A percentile compares a stretch with the other conserved stretches of the same genome.
Evolutionary conservation across 306 rosid genomes (phyloP).

Genomic region (Trichosanthes cucumerina): DNA sequence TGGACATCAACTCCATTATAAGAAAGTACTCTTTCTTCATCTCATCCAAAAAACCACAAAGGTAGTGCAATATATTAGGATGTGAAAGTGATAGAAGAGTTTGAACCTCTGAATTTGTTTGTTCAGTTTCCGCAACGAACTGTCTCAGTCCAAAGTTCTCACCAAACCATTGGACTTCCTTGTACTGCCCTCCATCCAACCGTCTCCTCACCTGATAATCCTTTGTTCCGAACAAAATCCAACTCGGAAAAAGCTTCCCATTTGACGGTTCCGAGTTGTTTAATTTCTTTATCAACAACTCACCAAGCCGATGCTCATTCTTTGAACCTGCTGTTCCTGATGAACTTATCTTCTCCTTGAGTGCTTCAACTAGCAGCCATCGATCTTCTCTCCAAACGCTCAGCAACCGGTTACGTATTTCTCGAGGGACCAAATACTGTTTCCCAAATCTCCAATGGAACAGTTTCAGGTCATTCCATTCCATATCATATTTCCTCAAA

Average conservation of each 20-base stretch:
- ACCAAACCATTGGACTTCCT: slow-evolving; percentile 92
- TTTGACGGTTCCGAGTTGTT: slow-evolving; percentile 22
- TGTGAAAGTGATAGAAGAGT: slow-evolving; percentile 56
- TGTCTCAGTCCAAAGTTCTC: slow-evolving; percentile 60
- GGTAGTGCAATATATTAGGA: slow-evolving; percentile 58
- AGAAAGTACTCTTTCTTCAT: slow-evolving; percentile 62
- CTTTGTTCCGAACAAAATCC: slow-evolving; percentile 37
- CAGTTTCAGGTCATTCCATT: slow-evolving; percentile 73
- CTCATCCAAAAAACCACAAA: slow-evolving; percentile 63
- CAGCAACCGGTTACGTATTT: slow-evolving; percentile 43
- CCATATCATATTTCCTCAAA: slow-evolving; percentile 48
- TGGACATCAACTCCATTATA: slow-evolving; percentile 68
- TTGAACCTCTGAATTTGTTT: slow-evolving; percentile 34
- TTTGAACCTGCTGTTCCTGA: slow-evolving; percentile 16
- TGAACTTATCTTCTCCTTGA: slow-evolving; percentile 36
- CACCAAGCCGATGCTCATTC: slow-evolving; percentile 41
- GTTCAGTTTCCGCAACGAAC: slow-evolving; percentile 42
- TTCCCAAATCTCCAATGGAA: slow-evolving; percentile 87
- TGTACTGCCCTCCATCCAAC: slow-evolving; percentile 53
- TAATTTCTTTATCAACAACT: slow-evolving; percentile 40
- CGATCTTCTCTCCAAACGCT: slow-evolving; percentile 65
- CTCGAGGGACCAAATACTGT: slow-evolving; percentile 72
- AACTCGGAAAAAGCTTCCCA: slow-evolving; percentile 36
- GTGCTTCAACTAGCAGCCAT: slow-evolving; percentile 58
- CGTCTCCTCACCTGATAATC: slow-evolving; percentile 61